Conservation (phyloP, 148 eudicot genomes). For the Fagopyrum esculentum region DNA sequence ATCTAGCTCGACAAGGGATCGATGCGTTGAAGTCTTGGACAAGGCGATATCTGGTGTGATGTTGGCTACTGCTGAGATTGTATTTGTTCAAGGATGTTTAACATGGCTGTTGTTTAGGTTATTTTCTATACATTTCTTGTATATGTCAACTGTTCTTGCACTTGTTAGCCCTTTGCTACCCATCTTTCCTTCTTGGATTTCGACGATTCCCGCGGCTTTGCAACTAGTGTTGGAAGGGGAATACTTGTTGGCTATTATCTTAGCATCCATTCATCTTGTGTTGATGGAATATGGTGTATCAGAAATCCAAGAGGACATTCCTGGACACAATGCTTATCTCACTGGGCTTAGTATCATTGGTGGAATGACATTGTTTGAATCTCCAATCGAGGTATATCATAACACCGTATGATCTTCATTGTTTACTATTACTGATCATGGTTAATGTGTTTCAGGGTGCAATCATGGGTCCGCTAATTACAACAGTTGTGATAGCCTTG, state of each 20-base stretch:
- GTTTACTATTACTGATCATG: neutral
- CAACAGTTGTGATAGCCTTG: conserved; percentile 80
- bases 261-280: conserved; percentile 56
- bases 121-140: conserved; percentile 75
- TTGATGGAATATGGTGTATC: conserved; percentile 70
- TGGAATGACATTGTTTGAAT: conserved; percentile 86
- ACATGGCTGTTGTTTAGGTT: conserved; percentile 93
- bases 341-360: conserved; percentile 94
- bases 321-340: conserved; percentile 76
- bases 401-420: neutral
- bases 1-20: conserved; percentile 45
- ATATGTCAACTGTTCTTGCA: conserved; percentile 80
- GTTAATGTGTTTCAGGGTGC: conserved; percentile 52
- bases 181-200: conserved; percentile 63
- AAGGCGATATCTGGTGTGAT: conserved; percentile 77
- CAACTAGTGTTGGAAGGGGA: conserved; percentile 76
- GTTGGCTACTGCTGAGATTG: conserved; percentile 77
- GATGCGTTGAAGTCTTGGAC: conserved; percentile 90
- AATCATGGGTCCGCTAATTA: conserved; percentile 90
- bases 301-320: conserved; percentile 73
- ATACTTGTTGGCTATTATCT: conserved; percentile 47
- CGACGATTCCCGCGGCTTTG: conserved; percentile 69
- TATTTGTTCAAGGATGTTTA: conserved; percentile 82
- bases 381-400: conserved; percentile 58
- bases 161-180: conserved; percentile 74